These are phyloP conservation scores for Flagelloscypha sp. DNA, from an alignment of 768 basidiomycete species.

Conservation along the genomic window DNA sequence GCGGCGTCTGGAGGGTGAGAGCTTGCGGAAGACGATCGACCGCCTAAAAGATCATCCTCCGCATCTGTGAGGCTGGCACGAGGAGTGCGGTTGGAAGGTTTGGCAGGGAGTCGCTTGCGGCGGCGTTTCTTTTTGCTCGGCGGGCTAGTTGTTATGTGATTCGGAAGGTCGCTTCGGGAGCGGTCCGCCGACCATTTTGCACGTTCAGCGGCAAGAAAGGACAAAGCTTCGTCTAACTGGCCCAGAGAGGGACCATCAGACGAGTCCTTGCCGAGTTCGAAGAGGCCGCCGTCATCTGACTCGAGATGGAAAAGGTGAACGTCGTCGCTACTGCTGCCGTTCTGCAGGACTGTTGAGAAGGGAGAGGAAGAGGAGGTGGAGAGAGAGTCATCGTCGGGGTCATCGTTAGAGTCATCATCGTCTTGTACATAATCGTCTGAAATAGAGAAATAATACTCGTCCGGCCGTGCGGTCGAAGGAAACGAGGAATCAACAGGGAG, in stretches of 20 bases:
- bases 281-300: constrained; percentile 7
- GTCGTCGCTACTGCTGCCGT: constrained; percentile 10
- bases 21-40: too few relatives aligned
- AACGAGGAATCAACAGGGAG: constrained; percentile 23
- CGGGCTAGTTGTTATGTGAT: too few relatives aligned
- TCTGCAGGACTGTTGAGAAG: constrained; percentile 9
- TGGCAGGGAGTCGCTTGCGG: too few relatives aligned
- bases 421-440: constrained; percentile 9
- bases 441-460: constrained; percentile 20
- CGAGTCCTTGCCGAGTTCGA: constrained; percentile 16
- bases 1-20: too few relatives aligned
- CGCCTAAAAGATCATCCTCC: too few relatives aligned
- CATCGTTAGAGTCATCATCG: constrained; percentile 3
- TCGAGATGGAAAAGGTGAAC: constrained; percentile 12
- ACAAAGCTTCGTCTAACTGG: constrained; percentile 61
- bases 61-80: too few relatives aligned
- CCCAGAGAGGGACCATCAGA: constrained; percentile 58
- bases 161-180: constrained; percentile 9
- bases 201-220: constrained; percentile 68
- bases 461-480: constrained; percentile 17
- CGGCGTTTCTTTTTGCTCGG: too few relatives aligned
- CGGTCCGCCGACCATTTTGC: constrained; percentile 42
- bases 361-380: constrained; percentile 2
- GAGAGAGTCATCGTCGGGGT: constrained; percentile 5
- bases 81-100: too few relatives aligned